These are phyloP conservation scores for Spathaspora arborariae DNA, from an alignment of 805 yeast species.

Conservation along the genomic window DNA sequence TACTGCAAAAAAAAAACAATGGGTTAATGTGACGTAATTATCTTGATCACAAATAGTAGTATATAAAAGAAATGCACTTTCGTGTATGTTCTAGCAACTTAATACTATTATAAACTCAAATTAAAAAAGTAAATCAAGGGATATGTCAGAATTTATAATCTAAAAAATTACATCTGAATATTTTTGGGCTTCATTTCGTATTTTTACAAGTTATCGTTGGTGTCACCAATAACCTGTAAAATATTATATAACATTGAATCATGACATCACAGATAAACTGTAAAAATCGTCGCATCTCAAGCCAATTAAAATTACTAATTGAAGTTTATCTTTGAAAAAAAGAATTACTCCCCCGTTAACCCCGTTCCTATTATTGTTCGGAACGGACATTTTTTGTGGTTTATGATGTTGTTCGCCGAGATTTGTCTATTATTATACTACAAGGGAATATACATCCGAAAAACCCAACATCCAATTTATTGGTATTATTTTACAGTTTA, in stretches of 20 bases:
- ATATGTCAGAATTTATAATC: not conserved
- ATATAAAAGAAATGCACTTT: not conserved
- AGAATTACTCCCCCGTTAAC: not conserved
- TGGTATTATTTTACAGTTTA: not conserved
- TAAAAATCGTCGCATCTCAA: not conserved
- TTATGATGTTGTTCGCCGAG: too few relatives aligned
- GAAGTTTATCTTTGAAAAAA: not conserved
- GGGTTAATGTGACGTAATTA: not conserved
- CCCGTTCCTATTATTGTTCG: not conserved
- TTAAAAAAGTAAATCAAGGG: not conserved
- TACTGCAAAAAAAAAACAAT: not conserved
- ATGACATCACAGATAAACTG: not conserved
- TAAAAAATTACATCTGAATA: not conserved
- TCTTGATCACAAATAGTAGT: not conserved
- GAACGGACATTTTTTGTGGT: not conserved
- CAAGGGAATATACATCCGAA: too few relatives aligned
- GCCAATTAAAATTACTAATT: not conserved
- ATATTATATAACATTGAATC: not conserved
- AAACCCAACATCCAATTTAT: not conserved
- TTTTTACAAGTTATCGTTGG: slow-evolving; percentile 5
- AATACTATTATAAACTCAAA: not conserved
- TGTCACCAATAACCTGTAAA: not conserved
- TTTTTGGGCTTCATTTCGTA: not conserved
- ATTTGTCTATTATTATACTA: too few relatives aligned
- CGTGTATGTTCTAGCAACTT: not conserved